Evolutionary conservation across 1,284 basidiomycete genomes (phyloP).

Genomic region (Inonotus hispidus): DNA sequence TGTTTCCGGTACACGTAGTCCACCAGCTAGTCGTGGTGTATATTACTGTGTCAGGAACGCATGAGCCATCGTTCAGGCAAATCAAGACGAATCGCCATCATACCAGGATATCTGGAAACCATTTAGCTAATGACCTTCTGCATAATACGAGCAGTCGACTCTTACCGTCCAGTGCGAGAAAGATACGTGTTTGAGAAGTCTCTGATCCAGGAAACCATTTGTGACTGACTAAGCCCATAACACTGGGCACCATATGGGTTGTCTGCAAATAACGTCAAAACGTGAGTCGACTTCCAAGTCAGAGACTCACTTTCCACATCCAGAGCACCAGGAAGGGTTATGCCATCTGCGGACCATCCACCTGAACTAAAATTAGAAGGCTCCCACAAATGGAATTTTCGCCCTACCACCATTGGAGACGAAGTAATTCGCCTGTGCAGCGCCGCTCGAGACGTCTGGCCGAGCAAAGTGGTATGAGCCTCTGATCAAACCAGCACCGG

Average conservation of each 20-base stretch:
- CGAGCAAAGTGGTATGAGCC: constrained; percentile 60
- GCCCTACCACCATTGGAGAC: constrained; percentile 49
- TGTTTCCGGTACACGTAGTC: constrained; percentile 59
- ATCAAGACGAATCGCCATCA: neutral
- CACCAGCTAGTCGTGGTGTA: constrained; percentile 67
- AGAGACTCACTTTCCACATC: constrained; percentile 52
- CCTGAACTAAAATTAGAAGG: constrained; percentile 29
- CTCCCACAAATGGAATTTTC: neutral
- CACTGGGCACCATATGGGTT: constrained; percentile 46
- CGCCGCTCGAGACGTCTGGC: constrained; percentile 46
- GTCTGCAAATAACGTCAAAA: constrained; percentile 28
- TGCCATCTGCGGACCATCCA: constrained; percentile 53
- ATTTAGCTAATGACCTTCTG: constrained; percentile 18
- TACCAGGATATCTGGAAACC: constrained; percentile 33
- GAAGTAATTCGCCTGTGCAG: constrained; percentile 57
- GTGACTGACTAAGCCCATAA: constrained; percentile 47
- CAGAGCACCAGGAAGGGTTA: constrained; percentile 59
- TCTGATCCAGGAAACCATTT: constrained; percentile 59
- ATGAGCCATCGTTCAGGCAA: neutral
- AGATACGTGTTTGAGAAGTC: constrained; percentile 61
- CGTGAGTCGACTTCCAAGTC: constrained; percentile 2
- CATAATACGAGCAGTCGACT: neutral
- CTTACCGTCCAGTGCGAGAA: constrained; percentile 42
- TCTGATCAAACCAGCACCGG: constrained; percentile 49
- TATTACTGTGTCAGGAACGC: constrained; percentile 38